Evolutionary conservation across 768 basidiomycete species (phyloP).

Genomic region (Tylopilus sp.): DNA sequence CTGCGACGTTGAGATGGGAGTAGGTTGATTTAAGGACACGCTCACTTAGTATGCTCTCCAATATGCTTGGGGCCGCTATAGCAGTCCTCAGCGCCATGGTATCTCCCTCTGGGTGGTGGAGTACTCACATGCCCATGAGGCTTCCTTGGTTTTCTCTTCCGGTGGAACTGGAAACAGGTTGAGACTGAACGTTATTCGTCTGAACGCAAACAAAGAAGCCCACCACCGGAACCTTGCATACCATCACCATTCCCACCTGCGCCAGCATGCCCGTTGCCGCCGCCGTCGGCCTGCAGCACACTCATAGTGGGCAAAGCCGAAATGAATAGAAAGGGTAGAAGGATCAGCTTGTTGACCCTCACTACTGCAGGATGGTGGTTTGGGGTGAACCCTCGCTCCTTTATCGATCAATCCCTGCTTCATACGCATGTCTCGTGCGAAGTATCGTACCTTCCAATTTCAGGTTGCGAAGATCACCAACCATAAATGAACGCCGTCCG

Average conservation of each 20-base stretch:
- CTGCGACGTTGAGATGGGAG: background rate
- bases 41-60: background rate
- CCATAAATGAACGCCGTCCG: too few species aligned
- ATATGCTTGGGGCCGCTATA: background rate
- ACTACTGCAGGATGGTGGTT: background rate
- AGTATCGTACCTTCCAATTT: background rate
- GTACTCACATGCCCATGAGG: background rate
- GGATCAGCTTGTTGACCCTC: background rate
- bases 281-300: background rate
- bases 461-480: background rate
- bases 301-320: background rate
- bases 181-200: background rate
- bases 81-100: background rate
- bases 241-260: background rate
- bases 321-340: background rate
- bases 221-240: background rate
- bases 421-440: background rate
- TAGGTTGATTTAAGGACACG: background rate
- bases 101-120: background rate
- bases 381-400: background rate
- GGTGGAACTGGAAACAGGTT: background rate
- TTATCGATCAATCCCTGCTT: too few species aligned
- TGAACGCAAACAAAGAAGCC: background rate
- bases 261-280: too few species aligned
- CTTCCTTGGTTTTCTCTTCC: background rate